Percentiles rank a stretch among this genome's conserved stretches.
Evolutionary conservation across 2,329 filamentous ascomycete genomes (phyloP).

Genomic region (Pseudopithomyces chartarum): DNA sequence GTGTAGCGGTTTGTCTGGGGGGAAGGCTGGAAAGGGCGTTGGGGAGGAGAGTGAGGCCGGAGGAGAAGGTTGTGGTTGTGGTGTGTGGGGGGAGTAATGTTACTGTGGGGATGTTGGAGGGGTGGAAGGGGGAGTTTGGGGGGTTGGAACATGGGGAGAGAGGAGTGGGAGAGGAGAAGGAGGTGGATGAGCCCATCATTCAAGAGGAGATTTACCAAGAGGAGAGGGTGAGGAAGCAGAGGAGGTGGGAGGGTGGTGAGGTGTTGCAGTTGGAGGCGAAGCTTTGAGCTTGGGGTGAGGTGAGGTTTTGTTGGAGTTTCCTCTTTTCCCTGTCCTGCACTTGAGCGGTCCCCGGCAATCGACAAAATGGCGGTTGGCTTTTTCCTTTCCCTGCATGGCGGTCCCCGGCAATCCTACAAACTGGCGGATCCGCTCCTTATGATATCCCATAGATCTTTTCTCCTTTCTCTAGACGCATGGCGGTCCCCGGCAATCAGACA

Average conservation of each 20-base stretch:
- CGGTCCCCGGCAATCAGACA: constrained; percentile 4
- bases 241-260: not conserved
- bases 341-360: not conserved
- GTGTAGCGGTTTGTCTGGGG: constrained; percentile 71
- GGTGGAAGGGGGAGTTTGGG: constrained; percentile 52
- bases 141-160: constrained; percentile 8
- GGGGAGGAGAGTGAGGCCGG: constrained; percentile 65
- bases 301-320: not conserved
- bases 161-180: constrained; percentile 4
- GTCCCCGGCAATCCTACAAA: constrained; percentile 5
- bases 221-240: not conserved
- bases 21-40: constrained; percentile 63
- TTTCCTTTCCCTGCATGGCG: not conserved
- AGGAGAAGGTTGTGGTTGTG: constrained; percentile 78
- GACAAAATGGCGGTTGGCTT: not conserved
- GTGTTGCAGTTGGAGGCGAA: constrained; percentile 6
- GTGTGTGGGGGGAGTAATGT: constrained; percentile 74
- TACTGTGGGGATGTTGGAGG: constrained; percentile 55
- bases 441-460: not conserved
- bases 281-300: not conserved
- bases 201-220: constrained; percentile 1
- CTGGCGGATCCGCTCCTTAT: not conserved
- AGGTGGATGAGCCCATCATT: not conserved
- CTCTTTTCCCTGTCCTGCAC: not conserved
- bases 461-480: not conserved